Percentiles rank a stretch among this genome's conserved stretches.
Evolutionary conservation across 305 asterid species (phyloP).

Genomic region (Striga hermonthica): DNA sequence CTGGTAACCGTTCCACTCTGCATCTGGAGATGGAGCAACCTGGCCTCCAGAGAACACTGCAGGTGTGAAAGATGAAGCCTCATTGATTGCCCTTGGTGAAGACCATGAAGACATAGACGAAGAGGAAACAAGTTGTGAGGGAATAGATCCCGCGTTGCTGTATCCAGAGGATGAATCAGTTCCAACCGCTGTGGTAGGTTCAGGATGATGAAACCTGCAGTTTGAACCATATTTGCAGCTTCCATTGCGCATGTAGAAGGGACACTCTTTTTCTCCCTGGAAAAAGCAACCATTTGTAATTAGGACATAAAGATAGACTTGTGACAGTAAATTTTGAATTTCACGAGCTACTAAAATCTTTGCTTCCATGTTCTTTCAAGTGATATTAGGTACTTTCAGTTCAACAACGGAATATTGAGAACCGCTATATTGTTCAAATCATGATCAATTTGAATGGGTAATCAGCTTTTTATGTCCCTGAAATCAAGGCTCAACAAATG

Average conservation of each 20-base stretch:
- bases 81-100: slow-evolving; percentile 52
- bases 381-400: neutral
- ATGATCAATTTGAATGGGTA: slow-evolving; percentile 4
- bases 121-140: slow-evolving; percentile 49
- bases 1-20: slow-evolving; percentile 87
- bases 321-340: neutral
- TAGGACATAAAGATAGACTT: slow-evolving; percentile 22
- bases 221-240: slow-evolving; percentile 84
- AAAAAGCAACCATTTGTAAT: slow-evolving; percentile 21
- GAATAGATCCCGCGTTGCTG: slow-evolving; percentile 56
- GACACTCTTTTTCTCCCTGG: slow-evolving; percentile 89
- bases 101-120: slow-evolving; percentile 71
- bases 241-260: slow-evolving; percentile 95
- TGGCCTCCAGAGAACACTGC: slow-evolving; percentile 54
- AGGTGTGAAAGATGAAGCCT: slow-evolving; percentile 52
- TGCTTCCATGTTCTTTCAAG: slow-evolving; percentile 5
- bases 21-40: slow-evolving; percentile 43
- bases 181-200: slow-evolving; percentile 70
- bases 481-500: neutral
- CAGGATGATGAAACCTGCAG: slow-evolving; percentile 96
- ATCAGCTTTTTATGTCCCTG: slow-evolving; percentile 13
- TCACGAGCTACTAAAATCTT: slow-evolving; percentile 22
- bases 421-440: slow-evolving; percentile 15
- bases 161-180: slow-evolving; percentile 56
- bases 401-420: neutral